Evolutionary conservation across 2,329 filamentous ascomycete species (phyloP).

Genomic region (Xylaria sp.): DNA sequence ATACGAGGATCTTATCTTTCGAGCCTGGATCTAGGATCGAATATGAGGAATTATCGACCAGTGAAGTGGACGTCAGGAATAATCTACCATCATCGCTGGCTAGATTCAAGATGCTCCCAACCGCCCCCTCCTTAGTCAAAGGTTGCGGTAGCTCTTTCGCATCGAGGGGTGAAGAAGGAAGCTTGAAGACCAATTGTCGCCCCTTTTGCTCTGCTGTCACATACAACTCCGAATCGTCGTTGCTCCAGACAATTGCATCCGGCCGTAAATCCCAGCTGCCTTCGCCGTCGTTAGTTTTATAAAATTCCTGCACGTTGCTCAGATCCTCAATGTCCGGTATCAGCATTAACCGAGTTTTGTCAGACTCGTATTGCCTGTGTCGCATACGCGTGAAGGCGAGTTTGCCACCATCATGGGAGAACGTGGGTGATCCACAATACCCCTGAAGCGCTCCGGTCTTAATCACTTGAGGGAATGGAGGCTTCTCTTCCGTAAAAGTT

Average conservation of each 20-base stretch:
- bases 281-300: constrained; percentile 68
- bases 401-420: constrained; percentile 76
- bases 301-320: constrained; percentile 69
- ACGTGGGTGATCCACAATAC: constrained; percentile 73
- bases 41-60: constrained; percentile 78
- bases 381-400: constrained; percentile 85
- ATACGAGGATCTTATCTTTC: constrained; percentile 58
- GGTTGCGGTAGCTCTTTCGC: constrained; percentile 60
- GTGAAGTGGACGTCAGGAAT: constrained; percentile 73
- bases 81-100: constrained; percentile 58
- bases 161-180: constrained; percentile 64
- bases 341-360: constrained; percentile 76
- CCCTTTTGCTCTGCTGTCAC: constrained; percentile 79
- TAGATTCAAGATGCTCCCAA: constrained; percentile 64
- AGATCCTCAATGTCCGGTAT: constrained; percentile 69
- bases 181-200: constrained; percentile 68
- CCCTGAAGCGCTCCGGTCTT: constrained; percentile 69
- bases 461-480: constrained; percentile 62
- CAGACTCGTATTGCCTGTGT: constrained; percentile 80
- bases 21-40: constrained; percentile 63
- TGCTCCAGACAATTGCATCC: constrained; percentile 66
- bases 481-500: constrained; percentile 65
- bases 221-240: constrained; percentile 71
- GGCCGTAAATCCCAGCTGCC: constrained; percentile 71
- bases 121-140: constrained; percentile 64